Evolutionary conservation across 352 stramenopile species (phyloP).

Genomic region (Phytophthora macrochlamydospora): DNA sequence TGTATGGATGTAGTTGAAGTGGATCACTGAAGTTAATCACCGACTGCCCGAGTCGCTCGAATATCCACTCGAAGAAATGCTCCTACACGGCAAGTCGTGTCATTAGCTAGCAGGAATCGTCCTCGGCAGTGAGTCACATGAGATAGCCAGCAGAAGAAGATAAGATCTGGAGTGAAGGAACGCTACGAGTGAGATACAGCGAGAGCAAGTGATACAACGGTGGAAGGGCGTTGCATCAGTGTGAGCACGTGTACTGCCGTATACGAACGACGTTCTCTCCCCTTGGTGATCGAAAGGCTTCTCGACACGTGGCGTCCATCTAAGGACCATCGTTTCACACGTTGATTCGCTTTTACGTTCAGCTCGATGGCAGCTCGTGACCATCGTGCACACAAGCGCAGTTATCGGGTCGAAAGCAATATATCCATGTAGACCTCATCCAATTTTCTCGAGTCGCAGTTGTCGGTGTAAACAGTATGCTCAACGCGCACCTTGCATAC

Average conservation of each 20-base stretch:
- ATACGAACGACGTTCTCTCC: not conserved
- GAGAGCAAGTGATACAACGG: not conserved
- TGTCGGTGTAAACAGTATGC: too few species aligned
- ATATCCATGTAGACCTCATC: too few species aligned
- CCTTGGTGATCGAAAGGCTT: not conserved
- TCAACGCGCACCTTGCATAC: too few species aligned
- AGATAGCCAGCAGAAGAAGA: not conserved
- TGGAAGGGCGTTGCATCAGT: not conserved
- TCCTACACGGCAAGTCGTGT: not conserved
- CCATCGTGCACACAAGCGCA: too few species aligned
- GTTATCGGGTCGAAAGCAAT: too few species aligned
- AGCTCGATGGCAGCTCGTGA: too few species aligned
- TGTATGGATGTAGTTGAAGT: not conserved
- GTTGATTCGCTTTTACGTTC: too few species aligned
- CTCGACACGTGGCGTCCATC: not conserved
- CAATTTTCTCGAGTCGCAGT: too few species aligned
- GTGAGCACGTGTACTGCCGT: not conserved
- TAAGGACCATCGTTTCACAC: not conserved
- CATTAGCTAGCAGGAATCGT: not conserved
- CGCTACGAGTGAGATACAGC: not conserved
- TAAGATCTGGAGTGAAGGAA: not conserved
- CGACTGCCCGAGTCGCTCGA: too few species aligned
- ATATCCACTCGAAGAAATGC: not conserved
- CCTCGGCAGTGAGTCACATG: not conserved
- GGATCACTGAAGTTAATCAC: not conserved